phyloP scores from a whole-genome alignment of 352 stramenopile species.

The Globisporangium middletonii region DNA sequence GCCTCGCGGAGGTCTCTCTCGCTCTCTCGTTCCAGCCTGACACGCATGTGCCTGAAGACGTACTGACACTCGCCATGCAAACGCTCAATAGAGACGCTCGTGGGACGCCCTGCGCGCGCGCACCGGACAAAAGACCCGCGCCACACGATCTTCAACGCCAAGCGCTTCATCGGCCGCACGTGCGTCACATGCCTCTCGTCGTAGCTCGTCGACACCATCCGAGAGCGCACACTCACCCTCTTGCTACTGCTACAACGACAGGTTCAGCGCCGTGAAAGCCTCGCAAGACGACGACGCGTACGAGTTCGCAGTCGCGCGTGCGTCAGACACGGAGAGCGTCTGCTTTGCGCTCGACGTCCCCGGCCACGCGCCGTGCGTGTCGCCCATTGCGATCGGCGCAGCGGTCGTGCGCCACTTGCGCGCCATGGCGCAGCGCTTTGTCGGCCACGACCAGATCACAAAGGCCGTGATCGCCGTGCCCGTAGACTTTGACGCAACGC shows the following conservation, averaged over 20 bases:
- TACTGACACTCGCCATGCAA: neutral
- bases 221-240: neutral
- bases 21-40: no score
- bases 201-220: no score
- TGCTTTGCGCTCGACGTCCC: conserved; percentile 42
- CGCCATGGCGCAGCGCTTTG: conserved; percentile 37
- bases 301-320: conserved; percentile 36
- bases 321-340: conserved; percentile 15
- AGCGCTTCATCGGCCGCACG: conserved; percentile 62
- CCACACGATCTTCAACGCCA: conserved; percentile 75
- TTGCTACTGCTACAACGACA: conserved; percentile 2
- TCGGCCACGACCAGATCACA: conserved; percentile 63
- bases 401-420: conserved; percentile 40
- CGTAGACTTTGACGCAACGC: conserved; percentile 87
- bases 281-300: conserved; percentile 27
- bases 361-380: conserved; percentile 36
- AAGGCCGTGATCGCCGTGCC: conserved; percentile 88
- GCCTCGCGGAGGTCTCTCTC: conserved; percentile 26
- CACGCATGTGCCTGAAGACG: neutral
- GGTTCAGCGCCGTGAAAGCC: conserved; percentile 22
- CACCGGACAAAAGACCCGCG: conserved; percentile 44
- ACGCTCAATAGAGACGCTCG: conserved; percentile 24
- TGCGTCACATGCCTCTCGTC: neutral
- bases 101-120: conserved; percentile 39
- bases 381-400: conserved; percentile 37